Percentiles rank a stretch among this genome's conserved stretches.
Conservation (phyloP, 495 filamentous ascomycete genomes). For the Pseudotulostoma volvatum region DNA sequence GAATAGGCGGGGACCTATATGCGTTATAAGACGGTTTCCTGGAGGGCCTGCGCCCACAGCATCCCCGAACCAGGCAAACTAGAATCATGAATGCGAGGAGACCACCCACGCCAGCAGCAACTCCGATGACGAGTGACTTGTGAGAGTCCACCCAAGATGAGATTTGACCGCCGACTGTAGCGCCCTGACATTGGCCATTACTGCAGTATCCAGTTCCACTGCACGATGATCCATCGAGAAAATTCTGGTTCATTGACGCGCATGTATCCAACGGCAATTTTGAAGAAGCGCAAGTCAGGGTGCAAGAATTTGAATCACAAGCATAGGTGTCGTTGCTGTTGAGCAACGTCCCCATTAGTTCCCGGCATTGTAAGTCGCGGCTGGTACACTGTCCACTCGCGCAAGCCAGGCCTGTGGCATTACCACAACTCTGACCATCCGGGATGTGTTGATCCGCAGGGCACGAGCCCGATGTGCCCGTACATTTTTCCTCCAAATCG, state of each 20-base stretch:
- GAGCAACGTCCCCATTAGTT: conserved; percentile 63
- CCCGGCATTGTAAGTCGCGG: conserved; percentile 76
- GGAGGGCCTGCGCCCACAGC: conserved; percentile 22
- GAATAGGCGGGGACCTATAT: too few species aligned
- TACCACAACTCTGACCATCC: conserved; percentile 51
- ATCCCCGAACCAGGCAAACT: conserved; percentile 41
- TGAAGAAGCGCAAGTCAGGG: conserved; percentile 60
- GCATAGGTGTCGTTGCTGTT: conserved; percentile 66
- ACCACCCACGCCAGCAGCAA: conserved; percentile 48
- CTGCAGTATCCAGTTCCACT: conserved; percentile 61
- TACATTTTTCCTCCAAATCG: conserved; percentile 71
- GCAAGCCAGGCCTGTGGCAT: conserved; percentile 45
- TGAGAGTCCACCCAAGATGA: conserved; percentile 52
- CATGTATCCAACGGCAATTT: conserved; percentile 46
- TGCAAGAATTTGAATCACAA: conserved; percentile 58
- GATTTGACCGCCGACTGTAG: conserved; percentile 41
- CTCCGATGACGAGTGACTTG: conserved; percentile 60
- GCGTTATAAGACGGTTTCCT: neutral
- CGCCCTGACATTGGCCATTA: conserved; percentile 57
- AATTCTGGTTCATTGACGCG: conserved; percentile 73
- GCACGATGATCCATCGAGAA: conserved; percentile 84
- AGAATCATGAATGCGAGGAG: conserved; percentile 46
- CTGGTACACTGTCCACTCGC: conserved; percentile 93
- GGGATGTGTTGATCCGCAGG: conserved; percentile 50
- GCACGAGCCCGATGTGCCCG: conserved; percentile 55